phyloP scores from a whole-genome alignment of 2,329 filamentous ascomycete genomes.

The Cordyceps tenuipes region DNA sequence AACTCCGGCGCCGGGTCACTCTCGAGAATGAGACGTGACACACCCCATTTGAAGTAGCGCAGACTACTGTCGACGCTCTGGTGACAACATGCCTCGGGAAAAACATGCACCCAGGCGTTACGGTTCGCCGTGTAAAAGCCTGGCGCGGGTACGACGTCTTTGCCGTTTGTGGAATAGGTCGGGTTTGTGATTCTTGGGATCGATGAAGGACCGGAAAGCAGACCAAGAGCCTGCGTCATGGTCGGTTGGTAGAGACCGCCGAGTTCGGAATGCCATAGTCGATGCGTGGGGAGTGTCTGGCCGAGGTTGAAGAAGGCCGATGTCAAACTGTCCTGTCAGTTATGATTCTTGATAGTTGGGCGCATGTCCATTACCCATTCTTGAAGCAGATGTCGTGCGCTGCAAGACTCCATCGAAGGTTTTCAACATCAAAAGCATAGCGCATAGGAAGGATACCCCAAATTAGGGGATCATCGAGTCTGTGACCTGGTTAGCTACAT shows the following conservation, averaged over 20 bases:
- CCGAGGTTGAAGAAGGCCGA: constrained; percentile 80
- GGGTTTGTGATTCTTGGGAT: constrained; percentile 42
- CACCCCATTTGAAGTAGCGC: constrained; percentile 98
- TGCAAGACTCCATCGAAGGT: constrained; percentile 80
- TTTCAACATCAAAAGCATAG: constrained; percentile 63
- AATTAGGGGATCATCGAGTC: constrained; percentile 86
- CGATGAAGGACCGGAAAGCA: constrained; percentile 53
- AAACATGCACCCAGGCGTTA: constrained; percentile 86
- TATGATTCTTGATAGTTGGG: background rate
- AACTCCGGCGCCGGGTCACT: constrained; percentile 79
- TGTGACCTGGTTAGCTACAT: constrained; percentile 29
- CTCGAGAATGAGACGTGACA: constrained; percentile 86
- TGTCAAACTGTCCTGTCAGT: constrained; percentile 42
- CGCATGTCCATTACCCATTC: constrained; percentile 51
- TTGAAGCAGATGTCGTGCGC: constrained; percentile 95
- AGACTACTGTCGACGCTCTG: constrained; percentile 71
- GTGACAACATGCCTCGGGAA: constrained; percentile 91
- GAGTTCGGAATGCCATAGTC: constrained; percentile 64
- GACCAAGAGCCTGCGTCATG: constrained; percentile 73
- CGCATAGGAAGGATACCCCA: constrained; percentile 80
- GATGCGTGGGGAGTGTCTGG: constrained; percentile 85
- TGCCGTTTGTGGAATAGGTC: constrained; percentile 57
- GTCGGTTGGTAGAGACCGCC: constrained; percentile 89
- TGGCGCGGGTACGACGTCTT: constrained; percentile 60
- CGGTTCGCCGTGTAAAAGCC: constrained; percentile 61